A percentile compares a stretch with the other conserved stretches of the same genome.
Conservation (phyloP, 768 basidiomycete species). For the Exidia glandulosa region DNA sequence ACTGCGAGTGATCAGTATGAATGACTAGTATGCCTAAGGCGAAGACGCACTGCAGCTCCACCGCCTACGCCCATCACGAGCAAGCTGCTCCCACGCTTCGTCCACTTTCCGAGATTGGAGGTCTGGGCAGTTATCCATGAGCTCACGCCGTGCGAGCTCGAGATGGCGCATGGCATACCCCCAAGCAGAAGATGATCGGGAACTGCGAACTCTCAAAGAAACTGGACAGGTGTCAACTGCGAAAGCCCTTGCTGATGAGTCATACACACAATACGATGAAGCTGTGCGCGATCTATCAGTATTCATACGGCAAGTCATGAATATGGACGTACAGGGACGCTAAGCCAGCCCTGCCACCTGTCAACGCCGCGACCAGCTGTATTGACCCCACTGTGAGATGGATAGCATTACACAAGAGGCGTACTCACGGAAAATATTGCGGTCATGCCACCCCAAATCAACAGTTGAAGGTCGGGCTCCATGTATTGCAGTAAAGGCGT, state of each 20-base stretch:
- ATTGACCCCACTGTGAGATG: neutral
- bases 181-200: constrained; percentile 1
- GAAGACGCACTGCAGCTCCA: neutral
- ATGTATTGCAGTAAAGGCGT: neutral
- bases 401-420: neutral
- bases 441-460: neutral
- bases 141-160: neutral
- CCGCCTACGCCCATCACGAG: constrained; percentile 5
- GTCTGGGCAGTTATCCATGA: neutral
- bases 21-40: neutral
- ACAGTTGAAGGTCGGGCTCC: neutral
- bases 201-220: constrained; percentile 22
- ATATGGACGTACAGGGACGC: neutral
- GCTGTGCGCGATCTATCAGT: neutral
- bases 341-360: neutral
- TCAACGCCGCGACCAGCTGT: neutral
- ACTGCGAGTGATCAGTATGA: neutral
- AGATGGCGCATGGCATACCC: neutral
- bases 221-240: constrained; percentile 13
- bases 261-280: neutral
- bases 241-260: no score
- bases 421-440: neutral
- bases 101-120: constrained; percentile 1
- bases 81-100: constrained; percentile 1
- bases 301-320: neutral